Evolutionary conservation across 768 basidiomycete species (phyloP).

Genomic region (Amanita phalloides): DNA sequence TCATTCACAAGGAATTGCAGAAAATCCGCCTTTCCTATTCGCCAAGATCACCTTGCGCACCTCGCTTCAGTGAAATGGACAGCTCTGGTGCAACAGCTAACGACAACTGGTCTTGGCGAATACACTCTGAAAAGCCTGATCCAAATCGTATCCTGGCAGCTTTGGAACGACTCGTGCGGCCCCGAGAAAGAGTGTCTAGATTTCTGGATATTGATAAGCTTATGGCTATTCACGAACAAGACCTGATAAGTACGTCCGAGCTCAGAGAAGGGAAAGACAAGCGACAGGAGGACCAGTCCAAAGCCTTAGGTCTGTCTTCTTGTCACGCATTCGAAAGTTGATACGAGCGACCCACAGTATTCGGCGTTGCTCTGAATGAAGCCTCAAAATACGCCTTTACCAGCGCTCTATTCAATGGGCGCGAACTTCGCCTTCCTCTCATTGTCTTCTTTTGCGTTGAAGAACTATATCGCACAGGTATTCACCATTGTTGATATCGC

Average conservation of each 20-base stretch:
- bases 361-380: slow-evolving; percentile 24
- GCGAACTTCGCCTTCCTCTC: slow-evolving; percentile 27
- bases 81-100: not conserved
- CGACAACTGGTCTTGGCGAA: not conserved
- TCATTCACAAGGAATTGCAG: too few relatives aligned
- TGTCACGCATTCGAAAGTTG: not conserved
- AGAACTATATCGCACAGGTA: slow-evolving; percentile 30
- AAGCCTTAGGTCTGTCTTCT: slow-evolving; percentile 6
- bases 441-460: slow-evolving; percentile 30
- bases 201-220: slow-evolving; percentile 13
- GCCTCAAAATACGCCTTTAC: slow-evolving; percentile 24
- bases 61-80: not conserved
- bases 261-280: slow-evolving; percentile 6
- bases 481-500: not conserved
- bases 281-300: slow-evolving; percentile 2
- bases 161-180: not conserved
- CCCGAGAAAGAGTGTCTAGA: not conserved
- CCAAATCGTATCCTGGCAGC: not conserved
- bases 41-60: not conserved
- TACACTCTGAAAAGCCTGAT: not conserved
- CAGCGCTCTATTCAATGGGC: slow-evolving; percentile 21
- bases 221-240: slow-evolving; percentile 13
- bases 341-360: slow-evolving; percentile 15
- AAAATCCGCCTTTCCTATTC: too few relatives aligned
- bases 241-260: slow-evolving; percentile 14